A percentile compares a stretch with the other conserved stretches of the same genome.
Conservation (phyloP, 179 eudicot genomes). For the Camellia oleifera region DNA sequence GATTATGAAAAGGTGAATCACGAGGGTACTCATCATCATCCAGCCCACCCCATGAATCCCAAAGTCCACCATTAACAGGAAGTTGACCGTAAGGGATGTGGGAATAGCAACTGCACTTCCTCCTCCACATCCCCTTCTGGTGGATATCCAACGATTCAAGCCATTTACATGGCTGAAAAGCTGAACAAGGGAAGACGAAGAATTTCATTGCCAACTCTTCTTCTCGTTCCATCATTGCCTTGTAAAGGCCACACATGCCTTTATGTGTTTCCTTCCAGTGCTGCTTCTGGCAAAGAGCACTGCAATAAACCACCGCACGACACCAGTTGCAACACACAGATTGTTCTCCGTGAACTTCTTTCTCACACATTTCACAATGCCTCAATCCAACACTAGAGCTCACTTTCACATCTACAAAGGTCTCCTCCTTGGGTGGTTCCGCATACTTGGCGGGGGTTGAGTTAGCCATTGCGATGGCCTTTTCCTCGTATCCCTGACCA, state of each 20-base stretch:
- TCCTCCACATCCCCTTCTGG: slow-evolving; percentile 58
- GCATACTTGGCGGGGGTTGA: slow-evolving; percentile 46
- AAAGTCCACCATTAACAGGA: slow-evolving; percentile 32
- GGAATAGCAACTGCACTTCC: slow-evolving; percentile 53
- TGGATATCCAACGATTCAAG: slow-evolving; percentile 47
- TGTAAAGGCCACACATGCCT: slow-evolving; percentile 46
- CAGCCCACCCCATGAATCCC: slow-evolving; percentile 58
- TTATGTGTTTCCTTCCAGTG: slow-evolving; percentile 53
- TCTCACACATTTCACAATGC: slow-evolving; percentile 49
- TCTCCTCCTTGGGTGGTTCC: slow-evolving; percentile 40
- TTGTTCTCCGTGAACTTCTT: slow-evolving; percentile 40
- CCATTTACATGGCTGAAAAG: slow-evolving; percentile 46
- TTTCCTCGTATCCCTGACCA: slow-evolving; percentile 54
- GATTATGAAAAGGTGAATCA: slow-evolving; percentile 33
- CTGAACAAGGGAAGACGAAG: slow-evolving; percentile 40
- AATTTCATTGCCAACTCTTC: slow-evolving; percentile 51
- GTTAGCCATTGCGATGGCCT: slow-evolving; percentile 35
- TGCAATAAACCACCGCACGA: slow-evolving; percentile 41
- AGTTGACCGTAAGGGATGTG: slow-evolving; percentile 48
- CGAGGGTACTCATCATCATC: slow-evolving; percentile 49
- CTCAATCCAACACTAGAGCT: slow-evolving; percentile 23
- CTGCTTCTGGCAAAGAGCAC: slow-evolving; percentile 45
- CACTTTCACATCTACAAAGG: slow-evolving; percentile 27
- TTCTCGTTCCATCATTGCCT: slow-evolving; percentile 59
- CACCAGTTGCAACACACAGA: slow-evolving; percentile 41